Base-by-base conservation (phyloP, 139 green algal genomes). In the Gonium pectorale region DNA sequence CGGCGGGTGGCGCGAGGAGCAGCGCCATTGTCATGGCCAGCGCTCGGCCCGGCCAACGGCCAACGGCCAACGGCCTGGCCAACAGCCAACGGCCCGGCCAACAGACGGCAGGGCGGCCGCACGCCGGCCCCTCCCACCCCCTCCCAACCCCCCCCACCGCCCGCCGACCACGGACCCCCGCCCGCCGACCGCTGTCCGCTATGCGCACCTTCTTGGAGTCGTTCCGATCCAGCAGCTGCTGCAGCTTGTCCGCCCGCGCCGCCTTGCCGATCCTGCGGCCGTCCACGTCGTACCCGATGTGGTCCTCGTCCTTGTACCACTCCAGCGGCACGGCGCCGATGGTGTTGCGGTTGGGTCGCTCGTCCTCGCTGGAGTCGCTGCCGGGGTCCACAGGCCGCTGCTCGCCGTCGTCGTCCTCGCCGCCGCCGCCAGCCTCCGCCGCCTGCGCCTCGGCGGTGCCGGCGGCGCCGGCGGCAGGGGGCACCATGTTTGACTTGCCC, bases 281-380 rank as follows among this genome's bases (percentile, higher is more conserved):
- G 38, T 98, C 93, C 24, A 86, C 81, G 85, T 98, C 93, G 74
- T 99, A 99, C 77, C 96, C 96, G n/a, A 99, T 96, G 85, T 99
- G 97, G 68, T 97, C 94, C 90, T 99, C 97, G 29, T 97, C 89
- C 51, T 96, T 94, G 87, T 99, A 99, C 97, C 97, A 99, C 63
- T 92, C 82, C 68, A 99, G 85, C 0, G 97, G 97, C 40, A 99
- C 95, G 0, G 94, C 86, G 1, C 97, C 97, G 21, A 99, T 90
- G 59, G 96, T 98, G 88, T 98, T 98, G 35, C 94, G 86, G 49
- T 90, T 90, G 27, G 92, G 92, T 21, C 94, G 89, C 83, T 99
- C 97, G 62, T 99, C 97, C 80, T 99, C 97, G 2, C 94, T 98
- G 0, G 96, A 98, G 68, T 99, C 96, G 56, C 86, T 96, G 43